These are phyloP conservation scores for Keithomyces neogunnii DNA, from an alignment of 2,329 filamentous ascomycete species.

Conservation along the genomic window DNA sequence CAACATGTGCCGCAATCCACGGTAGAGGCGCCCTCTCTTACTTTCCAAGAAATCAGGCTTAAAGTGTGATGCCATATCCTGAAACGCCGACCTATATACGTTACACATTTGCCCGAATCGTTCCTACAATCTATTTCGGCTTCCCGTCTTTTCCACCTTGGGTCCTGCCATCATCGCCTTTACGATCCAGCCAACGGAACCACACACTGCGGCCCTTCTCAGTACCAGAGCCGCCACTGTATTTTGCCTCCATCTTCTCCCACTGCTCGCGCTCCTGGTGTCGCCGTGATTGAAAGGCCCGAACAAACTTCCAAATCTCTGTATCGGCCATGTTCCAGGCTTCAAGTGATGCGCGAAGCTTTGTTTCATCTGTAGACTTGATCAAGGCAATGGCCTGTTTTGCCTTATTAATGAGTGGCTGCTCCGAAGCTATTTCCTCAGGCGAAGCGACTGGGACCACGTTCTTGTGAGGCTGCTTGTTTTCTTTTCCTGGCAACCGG, in stretches of 20 bases:
- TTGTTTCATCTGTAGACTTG: slow-evolving; percentile 33
- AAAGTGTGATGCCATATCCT: not conserved
- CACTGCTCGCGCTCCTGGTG: slow-evolving; percentile 56
- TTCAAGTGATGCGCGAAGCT: slow-evolving; percentile 47
- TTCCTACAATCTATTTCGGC: no score
- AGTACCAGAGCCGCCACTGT: slow-evolving; percentile 51
- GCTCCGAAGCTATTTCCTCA: slow-evolving; percentile 47
- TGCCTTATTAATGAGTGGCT: slow-evolving; percentile 37
- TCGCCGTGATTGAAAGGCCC: slow-evolving; percentile 57
- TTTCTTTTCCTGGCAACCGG: slow-evolving; percentile 11
- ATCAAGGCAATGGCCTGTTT: slow-evolving; percentile 42
- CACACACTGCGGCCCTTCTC: slow-evolving; percentile 31
- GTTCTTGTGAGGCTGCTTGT: slow-evolving; percentile 22
- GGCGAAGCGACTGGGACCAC: slow-evolving; percentile 42
- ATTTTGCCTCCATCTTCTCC: slow-evolving; percentile 62
- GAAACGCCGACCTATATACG: not conserved
- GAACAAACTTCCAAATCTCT: slow-evolving; percentile 68
- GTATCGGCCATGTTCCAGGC: slow-evolving; percentile 65
- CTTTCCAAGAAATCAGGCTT: not conserved
- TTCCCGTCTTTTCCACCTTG: not conserved
- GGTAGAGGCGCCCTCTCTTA: not conserved
- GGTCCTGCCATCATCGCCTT: slow-evolving; percentile 1
- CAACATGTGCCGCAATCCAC: no score
- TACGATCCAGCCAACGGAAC: slow-evolving; percentile 28
- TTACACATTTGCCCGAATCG: not conserved